phyloP scores from a whole-genome alignment of 306 rosid species.

The Cyclanthera cordifolia region DNA sequence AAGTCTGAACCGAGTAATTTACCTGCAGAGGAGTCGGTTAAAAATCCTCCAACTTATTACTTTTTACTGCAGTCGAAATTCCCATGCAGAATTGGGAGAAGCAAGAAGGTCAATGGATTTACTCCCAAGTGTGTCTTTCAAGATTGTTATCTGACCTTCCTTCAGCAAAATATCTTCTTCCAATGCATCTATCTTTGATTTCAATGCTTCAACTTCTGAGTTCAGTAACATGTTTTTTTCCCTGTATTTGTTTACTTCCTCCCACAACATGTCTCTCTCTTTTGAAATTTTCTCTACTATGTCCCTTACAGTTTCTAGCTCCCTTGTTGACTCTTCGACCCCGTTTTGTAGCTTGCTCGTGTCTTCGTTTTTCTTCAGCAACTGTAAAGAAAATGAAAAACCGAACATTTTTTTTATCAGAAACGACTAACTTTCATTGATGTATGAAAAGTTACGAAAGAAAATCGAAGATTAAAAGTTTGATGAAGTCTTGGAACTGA shows the following conservation, averaged over 20 bases:
- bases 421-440: too few relatives aligned
- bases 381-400: constrained; percentile 25
- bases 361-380: constrained; percentile 64
- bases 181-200: constrained; percentile 52
- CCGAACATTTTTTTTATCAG: background rate
- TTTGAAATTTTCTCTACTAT: constrained; percentile 52
- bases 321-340: constrained; percentile 51
- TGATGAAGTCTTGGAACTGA: background rate
- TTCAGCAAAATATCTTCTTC: constrained; percentile 67
- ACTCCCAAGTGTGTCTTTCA: constrained; percentile 57
- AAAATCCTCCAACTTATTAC: background rate
- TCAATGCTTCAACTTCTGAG: constrained; percentile 38
- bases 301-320: constrained; percentile 39
- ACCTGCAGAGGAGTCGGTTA: background rate
- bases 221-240: constrained; percentile 71
- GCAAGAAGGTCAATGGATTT: constrained; percentile 55
- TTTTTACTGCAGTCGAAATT: constrained; percentile 34
- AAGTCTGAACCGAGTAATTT: background rate
- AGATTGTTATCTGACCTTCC: constrained; percentile 88
- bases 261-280: constrained; percentile 74
- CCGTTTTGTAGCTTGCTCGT: constrained; percentile 37
- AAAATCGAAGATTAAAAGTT: too few relatives aligned
- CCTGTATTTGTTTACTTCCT: constrained; percentile 59
- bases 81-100: constrained; percentile 43
- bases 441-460: too few relatives aligned